These are phyloP conservation scores for Eucalyptus sideroxylon DNA, from an alignment of 345 rosid genomes.

Conservation along the genomic window DNA sequence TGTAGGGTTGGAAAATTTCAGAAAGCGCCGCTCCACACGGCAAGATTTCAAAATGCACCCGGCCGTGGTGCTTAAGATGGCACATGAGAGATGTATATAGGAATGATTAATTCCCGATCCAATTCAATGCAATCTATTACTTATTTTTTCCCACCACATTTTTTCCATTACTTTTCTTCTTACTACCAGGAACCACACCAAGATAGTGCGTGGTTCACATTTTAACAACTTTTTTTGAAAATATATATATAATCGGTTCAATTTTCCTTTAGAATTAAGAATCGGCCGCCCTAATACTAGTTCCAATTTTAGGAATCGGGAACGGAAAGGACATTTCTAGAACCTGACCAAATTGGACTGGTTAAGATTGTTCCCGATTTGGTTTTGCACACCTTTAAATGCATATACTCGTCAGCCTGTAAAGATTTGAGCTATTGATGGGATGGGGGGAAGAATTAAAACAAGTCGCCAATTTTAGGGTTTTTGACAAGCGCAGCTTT, in stretches of 20 bases:
- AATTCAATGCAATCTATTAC: too few relatives aligned
- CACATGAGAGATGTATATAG: too few relatives aligned
- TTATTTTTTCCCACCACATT: too few relatives aligned
- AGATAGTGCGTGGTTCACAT: too few relatives aligned
- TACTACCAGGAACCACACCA: too few relatives aligned
- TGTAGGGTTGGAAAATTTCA: background rate
- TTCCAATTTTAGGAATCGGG: accelerated
- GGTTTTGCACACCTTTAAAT: too few relatives aligned
- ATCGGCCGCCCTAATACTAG: accelerated
- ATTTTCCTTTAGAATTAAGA: accelerated
- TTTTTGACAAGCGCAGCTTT: background rate
- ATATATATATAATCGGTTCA: too few relatives aligned
- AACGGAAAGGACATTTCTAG: accelerated
- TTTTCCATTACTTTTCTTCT: too few relatives aligned
- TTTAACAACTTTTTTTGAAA: too few relatives aligned
- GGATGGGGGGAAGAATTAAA: background rate
- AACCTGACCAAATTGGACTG: too few relatives aligned
- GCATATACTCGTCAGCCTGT: background rate
- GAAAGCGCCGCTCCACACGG: too few relatives aligned
- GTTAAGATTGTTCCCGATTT: too few relatives aligned
- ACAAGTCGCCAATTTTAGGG: background rate
- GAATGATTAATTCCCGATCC: accelerated
- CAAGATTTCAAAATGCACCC: background rate
- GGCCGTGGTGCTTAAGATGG: background rate
- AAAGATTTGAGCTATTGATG: background rate